Evolutionary conservation across 2,329 filamentous ascomycete genomes (phyloP), one percentile per base, ranked within the genome.

Genomic region (Fusarium globosum): DNA sequence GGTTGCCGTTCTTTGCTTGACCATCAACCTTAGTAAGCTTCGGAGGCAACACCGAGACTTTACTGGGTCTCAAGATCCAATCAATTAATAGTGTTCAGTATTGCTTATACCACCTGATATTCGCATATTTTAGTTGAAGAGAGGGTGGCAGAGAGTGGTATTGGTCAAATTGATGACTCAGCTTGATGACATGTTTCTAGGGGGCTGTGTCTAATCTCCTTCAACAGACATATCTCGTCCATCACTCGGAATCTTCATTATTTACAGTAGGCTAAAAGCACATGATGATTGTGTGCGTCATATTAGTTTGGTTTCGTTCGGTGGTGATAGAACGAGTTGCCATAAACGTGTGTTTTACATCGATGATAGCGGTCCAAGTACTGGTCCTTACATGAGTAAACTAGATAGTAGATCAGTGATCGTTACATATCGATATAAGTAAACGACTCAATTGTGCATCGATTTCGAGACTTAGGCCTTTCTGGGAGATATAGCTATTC

Each of bases 1-100:
- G 65, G 67, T 71, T 77, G 71, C 73, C 75, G 75, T 64, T 39
- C 41, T 52, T 33, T 59, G 35, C 41, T 58, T 33, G 15, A 33
- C 21, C 30, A 35, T 23, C 8, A 20, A 18, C 12, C 30, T 59
- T 30, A 49, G 12, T 70, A 52, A 65, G 59, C 59, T 49, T 53
- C 41, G 65, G 66, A 49, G 52, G 48, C 46, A 69, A 55, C 42
- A 45, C 59, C 39, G 43, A 42, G 35, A 36, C 23, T 51, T 35
- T 18, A 21, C 33, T 58, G 33, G 45, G 51, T 41, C n/a, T 39
- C 15, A 26, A 21, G 46, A 39, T 20, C 67, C 45, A 65, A 69
- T 69, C 35, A 59, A 53, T 45, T 11, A 42, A 18, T 11, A 23
- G 26, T 56, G 23, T 42, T 64, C 55, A 35, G 33, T 33, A 65